Base-by-base conservation (phyloP, 306 rosid genomes). In the Lagenaria siceraria region DNA sequence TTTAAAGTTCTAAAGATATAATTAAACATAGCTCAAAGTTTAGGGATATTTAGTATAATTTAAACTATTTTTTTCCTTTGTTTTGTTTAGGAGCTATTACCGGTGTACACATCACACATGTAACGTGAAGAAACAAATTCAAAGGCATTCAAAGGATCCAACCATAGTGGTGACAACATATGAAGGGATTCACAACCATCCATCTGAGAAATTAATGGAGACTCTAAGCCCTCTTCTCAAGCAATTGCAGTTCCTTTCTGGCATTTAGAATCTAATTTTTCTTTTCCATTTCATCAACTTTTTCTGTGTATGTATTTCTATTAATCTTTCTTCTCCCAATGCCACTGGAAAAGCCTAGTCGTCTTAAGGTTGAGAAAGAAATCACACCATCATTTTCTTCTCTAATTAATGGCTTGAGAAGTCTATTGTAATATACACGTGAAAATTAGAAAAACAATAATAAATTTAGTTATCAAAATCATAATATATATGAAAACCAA, bases 181-280 rank as follows among this genome's bases (percentile, higher is more conserved):
- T 10, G 83, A 80, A 60, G 83, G 83, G 6, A 65, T 80, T 22
- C 83, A 80, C 42, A 80, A 80, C 35, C 83, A 80, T 75, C 83
- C 79, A 15, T 80, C 75, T 38, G 79, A 74, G n/a, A 80, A 80
- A 36, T 63, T 80, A 35, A 73, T 82, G 81, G 79, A 82, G 48
- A 51, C 76, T 38, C 46, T 79, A 51, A 72, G 18, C 63, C 84
- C 84, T 72, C 53, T 81, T 31, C 77, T 81, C 27, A 77, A 77
- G 55, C 84, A 81, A 72, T 58, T 77, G 46, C 84, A 81, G 51
- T 77, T 77, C 78, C 81, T 81, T 21, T 77, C 84, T 17, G 56
- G 74, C 4, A 66, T 70, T 25, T 69, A 43, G 40, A 70, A 6
- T 70, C 7, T 65, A 0, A 58, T 63, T 66, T 21, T 36, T 29